A percentile compares a stretch with the other conserved stretches of the same genome.
These are phyloP conservation scores for Pyrus betulifolia DNA, from an alignment of 306 rosid genomes.

Conservation along the genomic window DNA sequence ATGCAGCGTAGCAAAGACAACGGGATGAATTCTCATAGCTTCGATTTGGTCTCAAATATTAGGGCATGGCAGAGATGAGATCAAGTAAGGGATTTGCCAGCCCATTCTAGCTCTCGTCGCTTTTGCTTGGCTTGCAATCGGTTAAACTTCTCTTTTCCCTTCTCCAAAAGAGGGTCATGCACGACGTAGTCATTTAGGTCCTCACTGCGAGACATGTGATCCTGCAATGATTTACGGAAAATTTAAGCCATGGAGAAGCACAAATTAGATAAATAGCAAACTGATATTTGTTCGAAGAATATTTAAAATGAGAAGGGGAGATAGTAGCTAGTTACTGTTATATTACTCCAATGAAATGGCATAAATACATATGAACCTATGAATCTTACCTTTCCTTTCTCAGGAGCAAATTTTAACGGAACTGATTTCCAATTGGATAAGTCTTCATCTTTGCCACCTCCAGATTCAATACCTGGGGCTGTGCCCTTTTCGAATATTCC, in stretches of 20 bases:
- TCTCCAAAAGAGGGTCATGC: conserved; percentile 90
- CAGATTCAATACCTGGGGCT: conserved; percentile 31
- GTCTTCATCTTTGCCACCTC: conserved; percentile 35
- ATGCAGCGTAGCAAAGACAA: not conserved
- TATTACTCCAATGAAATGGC: not conserved
- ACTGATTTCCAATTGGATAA: conserved; percentile 68
- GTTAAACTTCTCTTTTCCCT: conserved; percentile 89
- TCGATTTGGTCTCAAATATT: not conserved
- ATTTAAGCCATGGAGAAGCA: not conserved
- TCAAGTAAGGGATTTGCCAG: conserved; percentile 54
- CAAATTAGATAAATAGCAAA: not conserved
- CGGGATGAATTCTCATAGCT: not conserved
- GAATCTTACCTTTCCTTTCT: conserved; percentile 59
- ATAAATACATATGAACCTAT: not conserved
- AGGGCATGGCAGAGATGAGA: not conserved
- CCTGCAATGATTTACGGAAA: conserved; percentile 35
- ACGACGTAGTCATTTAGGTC: conserved; percentile 81
- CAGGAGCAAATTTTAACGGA: conserved; percentile 50
- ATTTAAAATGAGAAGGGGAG: not conserved
- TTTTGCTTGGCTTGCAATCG: conserved; percentile 87
- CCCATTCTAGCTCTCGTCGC: conserved; percentile 51
- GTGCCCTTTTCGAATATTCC: conserved; percentile 29
- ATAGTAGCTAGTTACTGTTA: not conserved
- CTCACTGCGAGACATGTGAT: conserved; percentile 78
- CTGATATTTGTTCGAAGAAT: not conserved